phyloP scores from a whole-genome alignment of 202 grass and related monocot species.

The Schoenoplectus triqueter region DNA sequence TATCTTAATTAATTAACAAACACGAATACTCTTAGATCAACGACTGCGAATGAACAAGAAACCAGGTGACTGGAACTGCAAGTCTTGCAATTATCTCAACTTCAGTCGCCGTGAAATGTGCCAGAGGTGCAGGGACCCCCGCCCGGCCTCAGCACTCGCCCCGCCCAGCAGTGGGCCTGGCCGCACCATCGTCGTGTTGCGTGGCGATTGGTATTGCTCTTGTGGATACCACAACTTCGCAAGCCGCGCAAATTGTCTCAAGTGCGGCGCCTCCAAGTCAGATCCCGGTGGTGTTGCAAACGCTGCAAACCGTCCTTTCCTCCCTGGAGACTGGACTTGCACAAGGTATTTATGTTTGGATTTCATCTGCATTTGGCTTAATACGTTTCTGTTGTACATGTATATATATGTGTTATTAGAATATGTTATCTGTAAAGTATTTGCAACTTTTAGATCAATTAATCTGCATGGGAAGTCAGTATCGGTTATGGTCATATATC shows the following conservation, averaged over 20 bases:
- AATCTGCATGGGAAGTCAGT: too few species aligned
- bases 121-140: slow-evolving; percentile 66
- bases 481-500: too few species aligned
- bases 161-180: slow-evolving; percentile 5
- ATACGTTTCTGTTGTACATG: not conserved
- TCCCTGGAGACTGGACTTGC: slow-evolving; percentile 87
- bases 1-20: too few species aligned
- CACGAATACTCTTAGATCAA: too few species aligned
- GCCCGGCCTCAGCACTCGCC: slow-evolving; percentile 42
- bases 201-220: slow-evolving; percentile 93
- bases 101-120: slow-evolving; percentile 91
- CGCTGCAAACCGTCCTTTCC: slow-evolving; percentile 41
- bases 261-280: slow-evolving; percentile 54
- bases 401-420: too few species aligned
- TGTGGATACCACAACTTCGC: slow-evolving; percentile 96
- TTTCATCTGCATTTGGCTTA: slow-evolving; percentile 23
- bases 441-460: too few species aligned
- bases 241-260: slow-evolving; percentile 84
- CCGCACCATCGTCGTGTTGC: slow-evolving; percentile 51
- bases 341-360: slow-evolving; percentile 51
- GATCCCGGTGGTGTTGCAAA: slow-evolving; percentile 50
- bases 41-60: slow-evolving; percentile 73
- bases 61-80: slow-evolving; percentile 95
- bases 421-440: too few species aligned
- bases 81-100: slow-evolving; percentile 80